These are phyloP conservation scores for Solanum verrucosum DNA, from an alignment of 257 asterid genomes.

Conservation along the genomic window DNA sequence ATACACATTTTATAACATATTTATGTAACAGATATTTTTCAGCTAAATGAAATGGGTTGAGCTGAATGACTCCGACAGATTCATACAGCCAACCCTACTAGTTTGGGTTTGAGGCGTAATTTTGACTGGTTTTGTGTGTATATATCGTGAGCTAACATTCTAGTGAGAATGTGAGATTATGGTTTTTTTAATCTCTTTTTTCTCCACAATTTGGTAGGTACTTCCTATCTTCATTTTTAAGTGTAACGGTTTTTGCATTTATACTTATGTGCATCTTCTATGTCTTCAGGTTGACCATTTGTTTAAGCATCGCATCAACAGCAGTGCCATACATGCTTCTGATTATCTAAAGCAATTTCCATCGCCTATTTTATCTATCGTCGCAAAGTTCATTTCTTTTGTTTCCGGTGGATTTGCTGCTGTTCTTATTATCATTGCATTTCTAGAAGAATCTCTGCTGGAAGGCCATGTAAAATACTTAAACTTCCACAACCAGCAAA, in stretches of 20 bases:
- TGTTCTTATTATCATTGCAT: conserved; percentile 85
- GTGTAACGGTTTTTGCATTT: not conserved
- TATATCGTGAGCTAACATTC: not conserved
- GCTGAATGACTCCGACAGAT: not conserved
- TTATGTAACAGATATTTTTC: not conserved
- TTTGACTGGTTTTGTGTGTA: not conserved
- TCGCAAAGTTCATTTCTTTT: conserved; percentile 92
- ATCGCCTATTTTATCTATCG: conserved; percentile 68
- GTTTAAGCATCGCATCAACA: conserved; percentile 86
- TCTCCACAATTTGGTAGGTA: not conserved
- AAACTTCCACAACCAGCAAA: not conserved
- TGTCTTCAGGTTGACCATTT: conserved; percentile 79
- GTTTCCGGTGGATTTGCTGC: conserved; percentile 99
- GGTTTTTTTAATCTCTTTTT: not conserved
- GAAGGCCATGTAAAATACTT: conserved; percentile 85
- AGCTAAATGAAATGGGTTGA: not conserved
- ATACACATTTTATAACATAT: not conserved
- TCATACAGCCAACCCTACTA: not conserved
- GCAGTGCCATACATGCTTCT: conserved; percentile 74
- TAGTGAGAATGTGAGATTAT: not conserved
- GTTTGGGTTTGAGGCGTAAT: not conserved
- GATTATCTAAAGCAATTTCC: conserved; percentile 90
- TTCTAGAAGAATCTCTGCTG: conserved; percentile 90
- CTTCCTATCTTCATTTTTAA: not conserved
- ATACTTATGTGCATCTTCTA: not conserved